These are phyloP conservation scores for Peronospora tabacina DNA, from an alignment of 352 stramenopile species.

Conservation along the genomic window DNA sequence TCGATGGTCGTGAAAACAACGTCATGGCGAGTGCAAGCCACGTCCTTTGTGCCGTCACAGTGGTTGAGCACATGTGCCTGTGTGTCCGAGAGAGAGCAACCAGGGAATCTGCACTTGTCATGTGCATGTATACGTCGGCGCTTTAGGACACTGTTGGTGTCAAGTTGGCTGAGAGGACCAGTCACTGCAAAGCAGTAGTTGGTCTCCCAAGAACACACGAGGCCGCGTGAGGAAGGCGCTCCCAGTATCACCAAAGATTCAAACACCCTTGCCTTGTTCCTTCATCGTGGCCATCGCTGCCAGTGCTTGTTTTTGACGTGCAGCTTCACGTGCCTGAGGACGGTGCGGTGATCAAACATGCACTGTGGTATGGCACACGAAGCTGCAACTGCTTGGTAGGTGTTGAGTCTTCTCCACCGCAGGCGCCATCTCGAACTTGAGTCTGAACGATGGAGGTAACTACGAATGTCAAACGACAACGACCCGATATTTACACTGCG, in stretches of 20 bases:
- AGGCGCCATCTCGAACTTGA: slow-evolving; percentile 6
- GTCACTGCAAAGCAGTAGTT: slow-evolving; percentile 18
- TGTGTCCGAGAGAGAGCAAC: background rate
- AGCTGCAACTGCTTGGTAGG: background rate
- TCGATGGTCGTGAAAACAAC: slow-evolving; percentile 14
- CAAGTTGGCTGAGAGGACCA: slow-evolving; percentile 7
- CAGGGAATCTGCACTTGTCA: background rate
- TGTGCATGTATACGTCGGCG: slow-evolving; percentile 2
- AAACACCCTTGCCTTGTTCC: slow-evolving; percentile 9
- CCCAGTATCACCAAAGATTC: background rate
- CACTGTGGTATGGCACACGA: slow-evolving; percentile 8
- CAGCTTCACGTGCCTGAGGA: slow-evolving; percentile 15
- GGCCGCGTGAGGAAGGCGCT: slow-evolving; percentile 12
- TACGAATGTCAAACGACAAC: slow-evolving; percentile 9
- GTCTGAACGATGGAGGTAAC: background rate
- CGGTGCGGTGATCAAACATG: slow-evolving; percentile 1
- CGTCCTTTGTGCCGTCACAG: slow-evolving; percentile 10
- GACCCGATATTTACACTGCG: slow-evolving; percentile 1
- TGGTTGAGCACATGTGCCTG: slow-evolving; percentile 15
- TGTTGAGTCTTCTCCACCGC: background rate
- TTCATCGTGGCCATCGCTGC: background rate
- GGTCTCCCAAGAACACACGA: slow-evolving; percentile 6
- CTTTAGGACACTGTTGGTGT: slow-evolving; percentile 5
- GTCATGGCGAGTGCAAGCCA: slow-evolving; percentile 3
- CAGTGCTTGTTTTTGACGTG: slow-evolving; percentile 10